Base-by-base conservation (phyloP, 2,329 filamentous ascomycete genomes). In the Fusarium nurragi region DNA sequence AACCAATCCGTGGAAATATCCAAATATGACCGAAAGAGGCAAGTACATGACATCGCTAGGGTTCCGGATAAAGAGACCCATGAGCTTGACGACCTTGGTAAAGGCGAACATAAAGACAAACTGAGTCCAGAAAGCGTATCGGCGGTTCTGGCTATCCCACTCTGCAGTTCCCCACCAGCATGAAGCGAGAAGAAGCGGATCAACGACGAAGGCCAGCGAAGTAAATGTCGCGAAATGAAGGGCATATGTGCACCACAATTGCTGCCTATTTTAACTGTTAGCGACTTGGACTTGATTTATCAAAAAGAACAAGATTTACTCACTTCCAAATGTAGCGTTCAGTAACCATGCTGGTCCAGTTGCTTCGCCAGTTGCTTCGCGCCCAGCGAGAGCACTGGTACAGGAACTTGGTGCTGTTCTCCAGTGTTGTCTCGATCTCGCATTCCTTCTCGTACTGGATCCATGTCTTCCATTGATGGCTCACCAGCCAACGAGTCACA, bases 321-420 rank as follows among this genome's bases (percentile, higher is more conserved):
- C 85, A 97, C 94, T 80, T 88, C 88, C 91, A 93, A 73, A 97
- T 92, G 74, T 93, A 86, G 75, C 90, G 83, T 79, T 97, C 94
- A 65, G 87, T 87, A 66, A 94, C 85, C 74, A 97, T 84, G 77
- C 93, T 97, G 49, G 93, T 97, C 78, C 93, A 89, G 78, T 98
- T 98, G 82, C 93, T 97, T 75, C 94, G 86, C 94, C 94, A 98
- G 79, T 98, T 98, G 83, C 94, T 97, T 73, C 94, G 89, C 39
- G 95, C 93, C 94, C 94, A 98, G 44, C 94, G 87, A 43, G 94
- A 88, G 78, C 94, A 98, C 79, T 98, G 94, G 75, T 92, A 94
- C 65, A 98, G 82, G 74, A 97, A 98, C 74, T 94, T 96, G 54
- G 85, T 82, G 75, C 94, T 90, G 76, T 94, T 91, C 77, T 97